Evolutionary conservation across 225 moss, liverwort and hornwort species (phyloP).

Genomic region (Thuidium tamariscinum): DNA sequence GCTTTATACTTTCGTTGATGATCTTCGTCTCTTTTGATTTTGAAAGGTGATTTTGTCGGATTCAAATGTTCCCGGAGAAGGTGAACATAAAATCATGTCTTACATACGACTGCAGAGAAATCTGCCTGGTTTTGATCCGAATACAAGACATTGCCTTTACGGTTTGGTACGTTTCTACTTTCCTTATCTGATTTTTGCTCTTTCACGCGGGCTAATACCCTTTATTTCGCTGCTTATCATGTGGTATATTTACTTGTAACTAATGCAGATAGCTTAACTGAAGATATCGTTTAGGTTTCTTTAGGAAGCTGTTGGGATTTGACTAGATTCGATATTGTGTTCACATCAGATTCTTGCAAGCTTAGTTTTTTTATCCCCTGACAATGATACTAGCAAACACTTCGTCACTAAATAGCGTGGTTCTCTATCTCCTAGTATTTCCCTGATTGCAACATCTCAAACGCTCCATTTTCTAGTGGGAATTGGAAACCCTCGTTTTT

Average conservation of each 20-base stretch:
- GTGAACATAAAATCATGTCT: constrained; percentile 98
- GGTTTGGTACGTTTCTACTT: constrained; percentile 39
- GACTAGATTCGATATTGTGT: background rate
- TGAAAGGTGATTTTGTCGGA: constrained; percentile 89
- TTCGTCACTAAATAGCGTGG: background rate
- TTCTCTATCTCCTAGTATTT: background rate
- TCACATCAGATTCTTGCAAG: background rate
- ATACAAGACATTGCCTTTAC: constrained; percentile 91
- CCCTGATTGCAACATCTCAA: background rate
- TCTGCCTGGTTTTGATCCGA: constrained; percentile 78
- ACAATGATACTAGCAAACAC: background rate
- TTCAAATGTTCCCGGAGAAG: constrained; percentile 89
- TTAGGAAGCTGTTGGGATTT: background rate
- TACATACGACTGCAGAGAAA: constrained; percentile 91
- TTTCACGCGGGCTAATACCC: background rate
- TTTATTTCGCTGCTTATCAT: background rate
- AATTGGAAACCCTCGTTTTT: background rate
- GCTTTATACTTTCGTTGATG: background rate
- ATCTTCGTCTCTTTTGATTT: background rate
- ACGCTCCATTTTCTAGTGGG: background rate
- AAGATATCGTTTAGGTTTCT: background rate
- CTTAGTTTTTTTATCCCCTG: background rate
- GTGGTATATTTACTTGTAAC: background rate
- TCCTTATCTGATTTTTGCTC: background rate
- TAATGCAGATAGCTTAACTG: background rate